A percentile compares a stretch with the other conserved stretches of the same genome.
These are phyloP conservation scores for Caloboletus firmus DNA, from an alignment of 1,284 basidiomycete species.

Conservation along the genomic window DNA sequence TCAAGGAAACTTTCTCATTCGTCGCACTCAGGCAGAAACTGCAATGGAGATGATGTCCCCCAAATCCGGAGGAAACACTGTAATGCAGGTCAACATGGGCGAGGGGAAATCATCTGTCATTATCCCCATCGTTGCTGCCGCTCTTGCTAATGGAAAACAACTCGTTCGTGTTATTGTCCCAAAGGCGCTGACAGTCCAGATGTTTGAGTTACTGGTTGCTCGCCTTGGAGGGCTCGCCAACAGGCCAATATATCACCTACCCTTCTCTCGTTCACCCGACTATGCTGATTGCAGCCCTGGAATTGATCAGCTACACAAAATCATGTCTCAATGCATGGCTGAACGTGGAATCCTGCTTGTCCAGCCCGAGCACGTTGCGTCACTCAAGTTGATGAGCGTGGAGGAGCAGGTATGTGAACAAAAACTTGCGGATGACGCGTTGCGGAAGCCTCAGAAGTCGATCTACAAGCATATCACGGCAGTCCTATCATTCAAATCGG, in stretches of 20 bases:
- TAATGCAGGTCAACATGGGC: not conserved
- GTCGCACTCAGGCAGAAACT: not conserved
- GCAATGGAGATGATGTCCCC: not conserved
- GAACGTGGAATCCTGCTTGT: not conserved
- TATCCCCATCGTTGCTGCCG: conserved; percentile 43
- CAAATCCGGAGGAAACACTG: not conserved
- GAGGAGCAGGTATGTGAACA: not conserved
- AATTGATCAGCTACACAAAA: not conserved
- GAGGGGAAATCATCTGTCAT: conserved; percentile 48
- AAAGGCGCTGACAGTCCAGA: conserved; percentile 42
- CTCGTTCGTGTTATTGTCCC: conserved; percentile 50
- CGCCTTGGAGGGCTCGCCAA: conserved; percentile 45
- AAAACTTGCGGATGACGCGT: rapidly evolving
- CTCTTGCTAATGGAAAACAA: conserved; percentile 43
- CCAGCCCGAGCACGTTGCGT: not conserved
- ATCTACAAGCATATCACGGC: not conserved
- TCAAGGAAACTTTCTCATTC: not conserved
- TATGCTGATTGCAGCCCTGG: rapidly evolving
- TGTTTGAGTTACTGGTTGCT: conserved; percentile 47
- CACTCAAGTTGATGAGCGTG: not conserved
- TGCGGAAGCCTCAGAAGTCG: not conserved
- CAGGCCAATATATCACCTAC: conserved; percentile 47
- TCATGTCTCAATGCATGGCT: not conserved
- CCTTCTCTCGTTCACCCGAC: conserved; percentile 41
- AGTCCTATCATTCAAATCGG: not conserved